These are phyloP conservation scores for Penicillium sp. DNA, from an alignment of 2,329 filamentous ascomycete species.

Conservation along the genomic window DNA sequence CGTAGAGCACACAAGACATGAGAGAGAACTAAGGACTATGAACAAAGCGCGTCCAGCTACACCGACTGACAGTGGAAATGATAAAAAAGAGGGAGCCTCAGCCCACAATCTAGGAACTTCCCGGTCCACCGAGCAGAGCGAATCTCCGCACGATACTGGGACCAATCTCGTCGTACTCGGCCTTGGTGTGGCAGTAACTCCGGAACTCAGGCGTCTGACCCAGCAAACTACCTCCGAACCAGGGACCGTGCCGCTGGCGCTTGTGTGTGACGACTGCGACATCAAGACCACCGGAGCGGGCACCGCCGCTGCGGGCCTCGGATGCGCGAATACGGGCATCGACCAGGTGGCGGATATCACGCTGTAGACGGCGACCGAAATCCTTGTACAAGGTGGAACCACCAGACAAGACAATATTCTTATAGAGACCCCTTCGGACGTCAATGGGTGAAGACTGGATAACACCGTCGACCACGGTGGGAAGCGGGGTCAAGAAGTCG, in stretches of 20 bases:
- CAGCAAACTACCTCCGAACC: slow-evolving; percentile 95
- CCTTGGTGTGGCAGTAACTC: slow-evolving; percentile 96
- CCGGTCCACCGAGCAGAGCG: slow-evolving; percentile 87
- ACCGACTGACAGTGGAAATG: slow-evolving; percentile 23
- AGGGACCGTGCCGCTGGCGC: slow-evolving; percentile 93
- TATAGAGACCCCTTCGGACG: slow-evolving; percentile 94
- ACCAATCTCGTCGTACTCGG: slow-evolving; percentile 89
- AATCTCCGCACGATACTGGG: slow-evolving; percentile 95
- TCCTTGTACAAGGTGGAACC: slow-evolving; percentile 98
- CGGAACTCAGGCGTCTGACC: slow-evolving; percentile 98
- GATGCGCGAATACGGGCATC: slow-evolving; percentile 90
- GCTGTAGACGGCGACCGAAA: slow-evolving; percentile 91
- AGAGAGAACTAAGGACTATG: slow-evolving; percentile 27
- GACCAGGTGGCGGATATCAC: slow-evolving; percentile 94
- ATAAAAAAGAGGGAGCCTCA: slow-evolving; percentile 11
- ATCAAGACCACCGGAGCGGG: slow-evolving; percentile 88
- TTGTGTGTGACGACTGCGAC: slow-evolving; percentile 98
- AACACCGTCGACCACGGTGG: slow-evolving; percentile 89
- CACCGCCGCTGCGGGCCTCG: slow-evolving; percentile 86
- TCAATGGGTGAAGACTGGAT: slow-evolving; percentile 98
- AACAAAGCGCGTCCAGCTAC: slow-evolving; percentile 28
- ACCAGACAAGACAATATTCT: slow-evolving; percentile 98
- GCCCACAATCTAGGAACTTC: slow-evolving; percentile 46
- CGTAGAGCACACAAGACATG: slow-evolving; percentile 10
- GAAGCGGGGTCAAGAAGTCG: slow-evolving; percentile 93